Evolutionary conservation across 2,329 filamentous ascomycete species (phyloP).

Genomic region (Phaeosphaeria sp.): DNA sequence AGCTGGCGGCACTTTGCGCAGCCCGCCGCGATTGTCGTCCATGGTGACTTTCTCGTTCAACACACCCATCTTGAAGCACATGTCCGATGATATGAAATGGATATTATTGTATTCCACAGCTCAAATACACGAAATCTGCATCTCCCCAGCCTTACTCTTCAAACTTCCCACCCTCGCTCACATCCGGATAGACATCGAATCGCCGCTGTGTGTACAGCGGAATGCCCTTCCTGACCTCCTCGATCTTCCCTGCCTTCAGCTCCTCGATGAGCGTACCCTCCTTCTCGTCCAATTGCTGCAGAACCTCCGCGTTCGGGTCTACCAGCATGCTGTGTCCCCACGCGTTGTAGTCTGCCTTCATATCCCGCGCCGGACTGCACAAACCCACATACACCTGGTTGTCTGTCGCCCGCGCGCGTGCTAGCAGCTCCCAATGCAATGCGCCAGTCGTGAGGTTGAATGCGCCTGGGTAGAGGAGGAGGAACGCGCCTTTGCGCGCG

Average conservation of each 20-base stretch:
- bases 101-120: neutral
- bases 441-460: constrained; percentile 95
- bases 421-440: constrained; percentile 88
- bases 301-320: constrained; percentile 84
- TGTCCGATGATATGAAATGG: neutral
- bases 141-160: constrained; percentile 39
- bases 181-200: constrained; percentile 95
- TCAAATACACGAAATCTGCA: neutral
- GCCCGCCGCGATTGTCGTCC: neutral
- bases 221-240: constrained; percentile 68
- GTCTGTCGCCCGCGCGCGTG: constrained; percentile 83
- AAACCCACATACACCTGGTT: constrained; percentile 94
- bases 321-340: constrained; percentile 91
- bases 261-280: constrained; percentile 76
- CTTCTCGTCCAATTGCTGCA: constrained; percentile 77
- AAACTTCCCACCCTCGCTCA: constrained; percentile 67
- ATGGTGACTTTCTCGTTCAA: no score
- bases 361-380: constrained; percentile 88
- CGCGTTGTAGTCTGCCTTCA: constrained; percentile 79
- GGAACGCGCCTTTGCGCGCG: constrained; percentile 83
- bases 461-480: constrained; percentile 91
- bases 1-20: neutral
- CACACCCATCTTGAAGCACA: neutral
- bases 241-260: constrained; percentile 53
- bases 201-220: constrained; percentile 83